Base-by-base conservation (phyloP, 2,329 filamentous ascomycete genomes). In the Aspergillus tamarii region DNA sequence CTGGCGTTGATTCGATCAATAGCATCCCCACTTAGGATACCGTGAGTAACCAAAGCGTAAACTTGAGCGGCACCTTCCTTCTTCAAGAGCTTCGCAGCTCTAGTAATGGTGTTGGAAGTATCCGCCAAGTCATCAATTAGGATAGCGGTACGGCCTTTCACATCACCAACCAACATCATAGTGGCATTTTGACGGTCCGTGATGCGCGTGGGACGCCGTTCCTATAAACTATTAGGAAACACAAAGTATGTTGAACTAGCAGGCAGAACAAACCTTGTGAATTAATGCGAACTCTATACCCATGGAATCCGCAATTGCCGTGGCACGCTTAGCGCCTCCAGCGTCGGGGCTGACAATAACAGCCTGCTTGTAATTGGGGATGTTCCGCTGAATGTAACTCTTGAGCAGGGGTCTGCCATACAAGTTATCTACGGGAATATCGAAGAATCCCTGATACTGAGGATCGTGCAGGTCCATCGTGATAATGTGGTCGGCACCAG, bases 401-500 rank as follows among this genome's bases (percentile, higher is more conserved):
- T 87, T 86, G 62, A 89, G 70, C 39, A 83, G 72, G 41, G 82
- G 81, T 58, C 81, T 76, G 16, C 81, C 94, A 81, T 98, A 98
- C 21, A 99, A 85, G 77, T 99, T 99, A 82, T 99, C 95, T 62
- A 99, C 95, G 2, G 95, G 95, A 63, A 98, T 97, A 75, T 99
- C 94, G 76, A 99, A 98, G 84, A 97, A 99, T 60, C 95, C 95
- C 80, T 99, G 95, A 75, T 98, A 98, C 80, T 99, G 93, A 48
- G 93, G 91, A 78, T 97, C 94, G 77, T 95, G 93, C 59, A 99
- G 86, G 76, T 99, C 95, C 91, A 99, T 96, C 36, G 94, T 97
- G 77, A 98, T 97, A 76, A 95, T 90, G 79, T 98, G 95, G 78
- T 99, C 94, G 53, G 95, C 93, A 68, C 95, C 95, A 67, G 95